Base-by-base conservation (phyloP, 768 basidiomycete genomes). In the Russula olivacea region DNA sequence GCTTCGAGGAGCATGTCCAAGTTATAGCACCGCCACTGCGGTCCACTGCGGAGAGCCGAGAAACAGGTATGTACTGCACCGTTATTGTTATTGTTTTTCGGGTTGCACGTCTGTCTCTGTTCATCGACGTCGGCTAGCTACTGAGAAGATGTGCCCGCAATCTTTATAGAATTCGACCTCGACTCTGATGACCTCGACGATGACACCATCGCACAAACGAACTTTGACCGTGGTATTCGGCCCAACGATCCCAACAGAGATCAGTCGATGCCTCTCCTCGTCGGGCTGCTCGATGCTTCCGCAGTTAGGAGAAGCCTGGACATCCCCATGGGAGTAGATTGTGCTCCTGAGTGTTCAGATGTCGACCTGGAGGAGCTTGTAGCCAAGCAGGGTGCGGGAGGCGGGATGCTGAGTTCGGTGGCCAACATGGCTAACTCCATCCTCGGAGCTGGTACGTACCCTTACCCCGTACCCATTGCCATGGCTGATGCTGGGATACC, bases 351-450 rank as follows among this genome's bases (percentile, higher is more conserved):
- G 74, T 73, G 64, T 69, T 78, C 74, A 51, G 66, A 81, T 41
- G 66, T 88, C 59, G 80, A 93, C 76, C 72, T 94, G 70, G 83
- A 94, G 61, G 86, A 87, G 64, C 74, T 95, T 34, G 83, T 86
- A 48, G 79, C 81, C 23, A 88, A 88, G 72, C 77, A 79, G 50
- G 78, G 75, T 43, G 81, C 85, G 0, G 89, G 91, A 50, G 90
- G 91, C 23, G 85, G 86, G 0, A 74, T 93, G 77, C 11, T 92
- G 1, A 86, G 91, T 70, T 92, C 90, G 9, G 80, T 91, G 61
- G 88, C 91, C 23, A 91, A 95, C 72, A 97, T 97, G 96, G 90
- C 93, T 23, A 98, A 98, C 72, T 93, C 91, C 2, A 97, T 98
- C 38, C 76, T 98, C 15, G 95, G 95, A 48, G 95, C 95, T 71